These are phyloP conservation scores for Gaultheria prostrata DNA, from an alignment of 148 eudicot genomes.

Conservation along the genomic window DNA sequence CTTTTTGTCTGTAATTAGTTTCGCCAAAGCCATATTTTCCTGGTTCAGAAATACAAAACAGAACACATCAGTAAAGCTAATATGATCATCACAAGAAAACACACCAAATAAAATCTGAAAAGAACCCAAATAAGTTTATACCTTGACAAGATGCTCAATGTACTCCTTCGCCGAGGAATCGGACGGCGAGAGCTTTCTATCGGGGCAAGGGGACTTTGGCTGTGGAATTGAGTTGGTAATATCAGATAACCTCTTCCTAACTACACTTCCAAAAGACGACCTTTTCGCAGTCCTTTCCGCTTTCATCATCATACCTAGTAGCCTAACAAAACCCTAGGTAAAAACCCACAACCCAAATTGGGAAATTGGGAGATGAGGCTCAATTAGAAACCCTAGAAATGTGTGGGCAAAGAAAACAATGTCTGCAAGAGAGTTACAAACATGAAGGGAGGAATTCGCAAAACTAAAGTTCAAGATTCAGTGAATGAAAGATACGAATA, in stretches of 20 bases:
- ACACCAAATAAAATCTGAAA: neutral
- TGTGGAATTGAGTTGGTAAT: constrained; percentile 54
- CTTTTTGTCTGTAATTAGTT: constrained; percentile 33
- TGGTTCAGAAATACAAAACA: neutral
- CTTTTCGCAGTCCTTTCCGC: constrained; percentile 44
- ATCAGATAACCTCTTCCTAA: constrained; percentile 60
- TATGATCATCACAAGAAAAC: constrained; percentile 13
- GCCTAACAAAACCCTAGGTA: neutral
- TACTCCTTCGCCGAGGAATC: constrained; percentile 33
- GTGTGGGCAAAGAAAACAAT: neutral
- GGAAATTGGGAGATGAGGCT: neutral
- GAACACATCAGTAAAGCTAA: constrained; percentile 4
- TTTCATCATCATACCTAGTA: constrained; percentile 17
- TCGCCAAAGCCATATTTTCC: constrained; percentile 24
- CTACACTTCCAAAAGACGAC: constrained; percentile 46
- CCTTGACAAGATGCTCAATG: constrained; percentile 56
- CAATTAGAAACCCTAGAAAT: constrained; percentile 5
- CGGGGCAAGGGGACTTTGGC: constrained; percentile 37
- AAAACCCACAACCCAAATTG: constrained; percentile 4
- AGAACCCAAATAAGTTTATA: constrained; percentile 17
- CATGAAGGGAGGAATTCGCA: neutral
- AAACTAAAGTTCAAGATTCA: neutral
- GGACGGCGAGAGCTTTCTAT: constrained; percentile 14
- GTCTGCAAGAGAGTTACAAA: neutral
- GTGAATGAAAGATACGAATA: neutral